Evolutionary conservation across 805 yeast species (phyloP), one percentile per base, ranked within the genome.

Genomic region (Metschnikowia amazonensis): DNA sequence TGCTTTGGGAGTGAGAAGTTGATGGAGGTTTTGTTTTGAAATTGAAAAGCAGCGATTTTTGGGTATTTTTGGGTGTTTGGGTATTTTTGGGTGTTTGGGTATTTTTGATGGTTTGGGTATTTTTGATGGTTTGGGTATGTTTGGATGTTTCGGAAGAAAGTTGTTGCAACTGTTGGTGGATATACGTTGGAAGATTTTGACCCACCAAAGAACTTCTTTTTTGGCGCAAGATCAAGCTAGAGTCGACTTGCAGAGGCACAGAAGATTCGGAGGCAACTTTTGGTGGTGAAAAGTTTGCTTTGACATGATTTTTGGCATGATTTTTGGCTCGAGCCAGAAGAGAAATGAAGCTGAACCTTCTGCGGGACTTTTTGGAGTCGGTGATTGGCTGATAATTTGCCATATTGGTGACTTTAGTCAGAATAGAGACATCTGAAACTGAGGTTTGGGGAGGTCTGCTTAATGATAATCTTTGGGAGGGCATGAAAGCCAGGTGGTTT

Each of bases 111-210:
- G 3, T 14, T 18, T 32, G 14, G 14, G 18, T 8, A 28, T n/a
- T 28, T 28, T 28, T 9, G n/a, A 8, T 5, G 1, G 3, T 14
- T 18, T 32, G 14, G 14, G 18, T 8, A 28, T n/a, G 13, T 28
- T 28, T 9, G n/a, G 16, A 13, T 5, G 3, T 14, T 18, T 32
- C 21, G 14, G 18, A 11, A 11, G 38, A 16, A 6, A 24, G 24
- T 20, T 36, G 38, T 24, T 37, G 2, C 27, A 37, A 37, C 44
- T 65, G 68, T n/a, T 55, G 48, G 33, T 58, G 55, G 27, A 70
- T 69, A 45, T 70, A 70, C 10, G 46, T 28, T 1, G 76, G 76
- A 9, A 70, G 55, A 32, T 55, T 60, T 29, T 65, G 69, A 2
- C 66, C 70, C 18, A 70, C 70, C 34, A 70, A 36, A 4, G 74